These are phyloP conservation scores for Zopfia rhizophila DNA, from an alignment of 2,329 filamentous ascomycete genomes.

Conservation along the genomic window DNA sequence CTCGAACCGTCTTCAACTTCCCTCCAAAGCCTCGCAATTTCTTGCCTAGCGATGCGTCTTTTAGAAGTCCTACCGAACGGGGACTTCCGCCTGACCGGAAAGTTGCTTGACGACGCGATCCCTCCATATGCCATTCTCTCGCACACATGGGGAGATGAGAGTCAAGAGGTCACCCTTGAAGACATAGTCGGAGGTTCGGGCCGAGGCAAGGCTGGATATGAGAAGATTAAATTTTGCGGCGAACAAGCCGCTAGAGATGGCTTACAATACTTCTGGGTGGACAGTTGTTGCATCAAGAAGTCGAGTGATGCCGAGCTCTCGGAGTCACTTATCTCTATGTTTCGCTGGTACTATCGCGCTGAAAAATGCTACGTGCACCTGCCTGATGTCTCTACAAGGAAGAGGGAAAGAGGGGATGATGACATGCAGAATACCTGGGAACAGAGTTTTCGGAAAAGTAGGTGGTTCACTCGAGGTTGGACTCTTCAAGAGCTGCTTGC, in stretches of 20 bases:
- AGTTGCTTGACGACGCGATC: not conserved
- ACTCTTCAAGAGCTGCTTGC: too few species aligned
- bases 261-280: constrained; percentile 1
- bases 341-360: constrained; percentile 3
- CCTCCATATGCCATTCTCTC: constrained; percentile 26
- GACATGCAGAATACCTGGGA: too few species aligned
- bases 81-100: too few species aligned
- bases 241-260: constrained; percentile 1
- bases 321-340: constrained; percentile 13
- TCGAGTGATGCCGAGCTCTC: constrained; percentile 12
- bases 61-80: too few species aligned
- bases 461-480: too few species aligned
- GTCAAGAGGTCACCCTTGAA: constrained; percentile 21
- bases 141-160: constrained; percentile 22
- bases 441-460: too few species aligned
- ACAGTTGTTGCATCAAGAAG: constrained; percentile 17
- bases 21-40: too few species aligned
- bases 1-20: too few species aligned
- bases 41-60: too few species aligned
- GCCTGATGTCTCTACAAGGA: too few species aligned
- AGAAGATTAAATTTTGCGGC: constrained; percentile 8
- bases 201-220: not conserved
- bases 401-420: too few species aligned
- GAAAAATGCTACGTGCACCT: too few species aligned
- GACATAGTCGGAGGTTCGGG: not conserved